phyloP scores from a whole-genome alignment of 2,329 filamentous ascomycete genomes.

The Esteya vermicola region DNA sequence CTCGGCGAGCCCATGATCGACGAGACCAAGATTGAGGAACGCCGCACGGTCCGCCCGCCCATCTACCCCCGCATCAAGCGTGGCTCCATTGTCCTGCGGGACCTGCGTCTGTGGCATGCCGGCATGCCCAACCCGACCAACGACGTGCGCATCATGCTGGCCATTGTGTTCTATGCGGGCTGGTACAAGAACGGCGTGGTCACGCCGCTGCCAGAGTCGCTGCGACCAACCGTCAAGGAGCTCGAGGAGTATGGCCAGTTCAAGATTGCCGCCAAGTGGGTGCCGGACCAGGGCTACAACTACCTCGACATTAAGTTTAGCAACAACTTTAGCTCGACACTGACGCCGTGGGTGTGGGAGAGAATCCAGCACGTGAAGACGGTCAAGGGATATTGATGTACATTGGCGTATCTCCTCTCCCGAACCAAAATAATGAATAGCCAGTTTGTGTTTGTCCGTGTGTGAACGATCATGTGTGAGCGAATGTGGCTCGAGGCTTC shows the following conservation, averaged over 20 bases:
- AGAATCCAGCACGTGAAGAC: no score
- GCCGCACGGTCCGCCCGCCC: slow-evolving; percentile 9
- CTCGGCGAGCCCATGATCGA: slow-evolving; percentile 27
- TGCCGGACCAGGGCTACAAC: slow-evolving; percentile 4
- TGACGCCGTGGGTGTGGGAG: no score
- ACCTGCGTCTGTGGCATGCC: slow-evolving; percentile 33
- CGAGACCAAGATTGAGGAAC: slow-evolving; percentile 29
- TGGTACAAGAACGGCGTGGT: slow-evolving; percentile 1
- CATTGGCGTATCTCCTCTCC: no score
- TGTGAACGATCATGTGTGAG: no score
- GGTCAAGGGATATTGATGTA: no score
- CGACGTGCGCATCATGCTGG: slow-evolving; percentile 27
- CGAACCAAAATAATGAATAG: no score
- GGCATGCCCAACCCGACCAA: slow-evolving; percentile 30
- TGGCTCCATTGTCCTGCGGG: slow-evolving; percentile 28
- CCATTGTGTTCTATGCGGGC: slow-evolving; percentile 1
- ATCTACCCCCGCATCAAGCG: slow-evolving; percentile 26
- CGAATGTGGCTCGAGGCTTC: no score
- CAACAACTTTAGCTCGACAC: no score
- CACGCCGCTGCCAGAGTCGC: slow-evolving; percentile 1
- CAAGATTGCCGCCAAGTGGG: slow-evolving; percentile 5
- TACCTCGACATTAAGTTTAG: no score
- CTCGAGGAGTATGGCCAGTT: slow-evolving; percentile 1
- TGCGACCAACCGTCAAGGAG: neutral
- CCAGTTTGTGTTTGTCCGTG: no score